Conservation (phyloP, 1,284 basidiomycete genomes). For the Trametes pubescens region DNA sequence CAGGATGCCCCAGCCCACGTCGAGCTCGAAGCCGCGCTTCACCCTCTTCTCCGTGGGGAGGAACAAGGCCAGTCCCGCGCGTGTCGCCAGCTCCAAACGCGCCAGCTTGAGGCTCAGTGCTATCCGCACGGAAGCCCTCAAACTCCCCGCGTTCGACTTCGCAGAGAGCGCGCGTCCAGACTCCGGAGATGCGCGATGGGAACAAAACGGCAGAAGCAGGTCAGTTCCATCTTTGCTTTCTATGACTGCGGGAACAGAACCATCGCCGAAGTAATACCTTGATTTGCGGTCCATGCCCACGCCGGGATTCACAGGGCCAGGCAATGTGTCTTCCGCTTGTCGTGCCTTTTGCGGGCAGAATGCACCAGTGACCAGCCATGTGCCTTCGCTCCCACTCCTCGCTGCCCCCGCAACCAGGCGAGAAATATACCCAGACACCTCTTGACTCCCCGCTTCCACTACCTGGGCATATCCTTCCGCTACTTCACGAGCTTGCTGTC, state of each 20-base stretch:
- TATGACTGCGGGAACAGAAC: slow-evolving; percentile 12
- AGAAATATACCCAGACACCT: background rate
- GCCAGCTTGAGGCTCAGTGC: slow-evolving; percentile 22
- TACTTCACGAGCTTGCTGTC: slow-evolving; percentile 8
- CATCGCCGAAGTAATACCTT: slow-evolving; percentile 12
- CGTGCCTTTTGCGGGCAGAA: slow-evolving; percentile 10
- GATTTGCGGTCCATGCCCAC: background rate
- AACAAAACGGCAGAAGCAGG: slow-evolving; percentile 11
- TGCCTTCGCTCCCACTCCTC: slow-evolving; percentile 24
- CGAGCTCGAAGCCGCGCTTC: slow-evolving; percentile 18
- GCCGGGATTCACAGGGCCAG: background rate
- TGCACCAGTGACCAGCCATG: slow-evolving; percentile 16
- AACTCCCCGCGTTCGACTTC: slow-evolving; percentile 13
- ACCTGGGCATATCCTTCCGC: slow-evolving; percentile 8
- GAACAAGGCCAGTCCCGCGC: slow-evolving; percentile 28
- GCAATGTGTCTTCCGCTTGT: slow-evolving; percentile 12
- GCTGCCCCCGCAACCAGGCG: slow-evolving; percentile 5
- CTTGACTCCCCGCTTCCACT: slow-evolving; percentile 8
- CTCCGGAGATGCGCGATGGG: background rate
- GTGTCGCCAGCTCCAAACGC: slow-evolving; percentile 24
- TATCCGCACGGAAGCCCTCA: slow-evolving; percentile 19
- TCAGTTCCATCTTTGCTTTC: background rate
- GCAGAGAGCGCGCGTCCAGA: slow-evolving; percentile 4
- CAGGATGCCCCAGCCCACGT: slow-evolving; percentile 2
- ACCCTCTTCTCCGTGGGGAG: slow-evolving; percentile 26